These are phyloP conservation scores for Kodamaea sp. DNA, from an alignment of 1,139 yeast species.

Conservation along the genomic window DNA sequence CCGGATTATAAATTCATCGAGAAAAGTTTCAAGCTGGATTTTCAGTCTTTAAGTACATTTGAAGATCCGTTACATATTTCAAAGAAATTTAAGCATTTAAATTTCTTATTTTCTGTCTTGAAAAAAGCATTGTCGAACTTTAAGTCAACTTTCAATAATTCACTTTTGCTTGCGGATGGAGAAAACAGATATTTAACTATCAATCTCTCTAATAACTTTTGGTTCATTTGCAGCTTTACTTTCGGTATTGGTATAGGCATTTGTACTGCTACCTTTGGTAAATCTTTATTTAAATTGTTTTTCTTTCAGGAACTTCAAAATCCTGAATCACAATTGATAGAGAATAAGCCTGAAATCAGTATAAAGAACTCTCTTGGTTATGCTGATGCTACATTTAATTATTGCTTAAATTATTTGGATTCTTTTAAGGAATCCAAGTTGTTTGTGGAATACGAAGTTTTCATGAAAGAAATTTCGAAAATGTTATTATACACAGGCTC, in stretches of 20 bases:
- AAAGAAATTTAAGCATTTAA: slow-evolving; percentile 20
- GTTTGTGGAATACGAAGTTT: slow-evolving; percentile 5
- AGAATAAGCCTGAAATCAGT: too few relatives aligned
- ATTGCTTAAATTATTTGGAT: slow-evolving; percentile 1
- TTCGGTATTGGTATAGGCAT: slow-evolving; percentile 38
- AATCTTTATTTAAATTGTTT: too few relatives aligned
- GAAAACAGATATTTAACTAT: not conserved
- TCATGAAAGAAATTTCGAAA: slow-evolving; percentile 8
- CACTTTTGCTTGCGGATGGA: slow-evolving; percentile 8
- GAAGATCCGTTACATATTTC: slow-evolving; percentile 37
- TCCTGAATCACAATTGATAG: too few relatives aligned
- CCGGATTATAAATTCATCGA: slow-evolving; percentile 34
- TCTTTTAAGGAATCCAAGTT: slow-evolving; percentile 4
- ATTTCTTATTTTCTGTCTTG: slow-evolving; percentile 16
- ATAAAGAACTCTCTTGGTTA: too few relatives aligned
- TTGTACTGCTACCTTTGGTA: slow-evolving; percentile 9
- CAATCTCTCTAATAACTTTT: slow-evolving; percentile 10
- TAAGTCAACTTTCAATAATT: slow-evolving; percentile 1
- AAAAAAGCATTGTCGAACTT: slow-evolving; percentile 13
- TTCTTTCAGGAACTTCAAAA: too few relatives aligned
- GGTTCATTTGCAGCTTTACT: slow-evolving; percentile 31
- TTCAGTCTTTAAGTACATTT: slow-evolving; percentile 22
- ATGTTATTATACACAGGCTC: slow-evolving; percentile 16
- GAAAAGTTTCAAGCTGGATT: slow-evolving; percentile 30
- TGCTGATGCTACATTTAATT: slow-evolving; percentile 3